A percentile compares a stretch with the other conserved stretches of the same genome.
Evolutionary conservation across 2,329 filamentous ascomycete species (phyloP).

Genomic region (Zymoseptoria brevis): DNA sequence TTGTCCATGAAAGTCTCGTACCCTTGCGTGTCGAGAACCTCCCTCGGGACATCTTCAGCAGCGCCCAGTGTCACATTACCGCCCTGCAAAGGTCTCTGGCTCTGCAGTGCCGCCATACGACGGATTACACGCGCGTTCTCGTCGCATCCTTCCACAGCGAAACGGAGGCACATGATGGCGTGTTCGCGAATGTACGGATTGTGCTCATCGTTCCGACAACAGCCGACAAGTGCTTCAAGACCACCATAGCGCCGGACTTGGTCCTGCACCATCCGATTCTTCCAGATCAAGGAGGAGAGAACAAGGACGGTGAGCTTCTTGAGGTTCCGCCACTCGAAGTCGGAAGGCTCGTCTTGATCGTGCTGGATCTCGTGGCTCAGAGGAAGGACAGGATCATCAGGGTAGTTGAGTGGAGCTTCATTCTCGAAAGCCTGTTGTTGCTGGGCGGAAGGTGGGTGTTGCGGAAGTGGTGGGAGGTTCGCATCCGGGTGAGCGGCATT

Average conservation of each 20-base stretch:
- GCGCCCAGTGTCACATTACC: constrained; percentile 10
- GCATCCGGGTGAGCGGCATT: constrained; percentile 16
- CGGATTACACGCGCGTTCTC: constrained; percentile 65
- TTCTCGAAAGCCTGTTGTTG: constrained; percentile 32
- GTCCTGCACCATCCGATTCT: constrained; percentile 73
- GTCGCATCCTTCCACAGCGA: constrained; percentile 57
- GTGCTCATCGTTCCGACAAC: constrained; percentile 83
- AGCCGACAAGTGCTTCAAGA: constrained; percentile 79
- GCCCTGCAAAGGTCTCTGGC: constrained; percentile 9
- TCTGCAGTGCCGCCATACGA: constrained; percentile 40
- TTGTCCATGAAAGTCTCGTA: constrained; percentile 45
- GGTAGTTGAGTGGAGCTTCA: constrained; percentile 29
- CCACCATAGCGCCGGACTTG: constrained; percentile 81
- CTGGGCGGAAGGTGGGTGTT: constrained; percentile 32
- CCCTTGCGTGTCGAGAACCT: constrained; percentile 42
- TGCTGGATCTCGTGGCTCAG: constrained; percentile 27
- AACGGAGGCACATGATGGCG: constrained; percentile 81
- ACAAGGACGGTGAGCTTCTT: constrained; percentile 91
- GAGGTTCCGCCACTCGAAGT: constrained; percentile 70
- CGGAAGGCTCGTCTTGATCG: constrained; percentile 53
- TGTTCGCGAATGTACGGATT: constrained; percentile 93
- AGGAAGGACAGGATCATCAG: constrained; percentile 19
- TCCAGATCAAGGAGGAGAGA: constrained; percentile 80
- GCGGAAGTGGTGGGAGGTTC: constrained; percentile 29
- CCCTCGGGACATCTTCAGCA: constrained; percentile 33